These are phyloP conservation scores for Glarea lozoyensis DNA, from an alignment of 495 filamentous ascomycete species.

Conservation along the genomic window DNA sequence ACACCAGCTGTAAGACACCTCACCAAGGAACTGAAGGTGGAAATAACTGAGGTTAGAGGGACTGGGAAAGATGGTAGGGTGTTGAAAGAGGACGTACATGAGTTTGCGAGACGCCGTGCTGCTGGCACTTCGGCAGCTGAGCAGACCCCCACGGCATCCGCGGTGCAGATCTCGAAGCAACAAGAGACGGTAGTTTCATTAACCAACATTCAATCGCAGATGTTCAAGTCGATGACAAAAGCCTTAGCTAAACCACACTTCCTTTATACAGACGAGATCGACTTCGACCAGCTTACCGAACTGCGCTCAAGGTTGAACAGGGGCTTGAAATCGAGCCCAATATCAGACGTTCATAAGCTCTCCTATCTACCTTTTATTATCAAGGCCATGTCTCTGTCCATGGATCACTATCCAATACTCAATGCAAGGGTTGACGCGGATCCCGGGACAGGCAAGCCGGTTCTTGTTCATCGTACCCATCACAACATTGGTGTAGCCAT, in stretches of 20 bases:
- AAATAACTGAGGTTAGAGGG: conserved; percentile 68
- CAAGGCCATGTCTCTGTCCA: conserved; percentile 83
- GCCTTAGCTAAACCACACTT: conserved; percentile 90
- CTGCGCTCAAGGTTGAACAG: conserved; percentile 64
- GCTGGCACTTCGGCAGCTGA: conserved; percentile 7
- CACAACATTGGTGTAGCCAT: conserved; percentile 97
- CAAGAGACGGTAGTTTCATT: conserved; percentile 58
- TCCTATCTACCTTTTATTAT: conserved; percentile 91
- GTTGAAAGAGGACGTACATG: conserved; percentile 87
- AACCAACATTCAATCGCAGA: conserved; percentile 73
- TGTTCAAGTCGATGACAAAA: conserved; percentile 98
- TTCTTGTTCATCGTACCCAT: conserved; percentile 63
- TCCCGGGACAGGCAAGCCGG: conserved; percentile 42
- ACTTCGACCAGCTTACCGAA: conserved; percentile 60
- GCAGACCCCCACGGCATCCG: conserved; percentile 4
- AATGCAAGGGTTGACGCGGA: conserved; percentile 72
- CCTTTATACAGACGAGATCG: conserved; percentile 79
- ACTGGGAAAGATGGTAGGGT: conserved; percentile 91
- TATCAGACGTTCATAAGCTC: conserved; percentile 45
- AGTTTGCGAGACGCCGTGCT: conserved; percentile 43
- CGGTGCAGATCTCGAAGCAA: conserved; percentile 34
- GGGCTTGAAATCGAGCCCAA: conserved; percentile 26
- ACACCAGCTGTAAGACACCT: conserved; percentile 91
- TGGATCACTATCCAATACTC: conserved; percentile 73
- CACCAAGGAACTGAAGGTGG: conserved; percentile 63